These are phyloP conservation scores for Trypanosoma grayi DNA, from an alignment of 208 protist genomes.

Conservation along the genomic window DNA sequence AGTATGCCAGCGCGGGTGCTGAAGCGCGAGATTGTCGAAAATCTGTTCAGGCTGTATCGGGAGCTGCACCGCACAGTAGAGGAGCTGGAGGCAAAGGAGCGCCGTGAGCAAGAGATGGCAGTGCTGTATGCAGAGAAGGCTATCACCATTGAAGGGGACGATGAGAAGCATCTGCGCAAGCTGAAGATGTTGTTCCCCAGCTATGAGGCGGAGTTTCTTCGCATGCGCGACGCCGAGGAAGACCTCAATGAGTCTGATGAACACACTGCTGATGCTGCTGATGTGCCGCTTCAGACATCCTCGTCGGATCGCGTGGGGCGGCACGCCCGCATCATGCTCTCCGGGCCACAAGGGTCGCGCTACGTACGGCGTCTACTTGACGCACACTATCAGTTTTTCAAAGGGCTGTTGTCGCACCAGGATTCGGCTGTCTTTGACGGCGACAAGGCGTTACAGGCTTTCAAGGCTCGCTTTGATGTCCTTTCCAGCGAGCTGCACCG, in stretches of 20 bases:
- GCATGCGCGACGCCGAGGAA: conserved; percentile 31
- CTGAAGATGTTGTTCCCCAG: conserved; percentile 92
- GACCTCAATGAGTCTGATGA: conserved; percentile 30
- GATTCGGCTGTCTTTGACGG: conserved; percentile 24
- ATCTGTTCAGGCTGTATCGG: conserved; percentile 61
- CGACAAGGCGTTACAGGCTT: conserved; percentile 34
- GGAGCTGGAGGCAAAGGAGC: conserved; percentile 78
- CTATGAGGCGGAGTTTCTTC: conserved; percentile 90
- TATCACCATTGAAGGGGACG: conserved; percentile 88
- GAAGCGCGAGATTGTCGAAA: conserved; percentile 55
- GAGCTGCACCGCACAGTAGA: conserved; percentile 67
- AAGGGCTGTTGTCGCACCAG: conserved; percentile 38
- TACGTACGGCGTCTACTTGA: conserved; percentile 71
- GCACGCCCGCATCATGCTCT: conserved; percentile 73
- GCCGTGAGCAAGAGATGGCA: conserved; percentile 64
- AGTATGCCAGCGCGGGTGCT: conserved; percentile 44
- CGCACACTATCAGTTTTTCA: conserved; percentile 71
- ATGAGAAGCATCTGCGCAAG: conserved; percentile 86
- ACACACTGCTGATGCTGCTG: conserved; percentile 26
- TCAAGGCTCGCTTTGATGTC: conserved; percentile 64
- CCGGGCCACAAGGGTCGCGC: conserved; percentile 53
- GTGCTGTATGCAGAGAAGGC: conserved; percentile 92
- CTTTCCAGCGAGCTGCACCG: conserved; percentile 51
- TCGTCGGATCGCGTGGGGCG: conserved; percentile 41
- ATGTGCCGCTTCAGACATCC: not conserved